Percentiles rank a stretch among this genome's conserved stretches.
Conservation (phyloP, 306 rosid species). For the Arachis stenosperma region DNA sequence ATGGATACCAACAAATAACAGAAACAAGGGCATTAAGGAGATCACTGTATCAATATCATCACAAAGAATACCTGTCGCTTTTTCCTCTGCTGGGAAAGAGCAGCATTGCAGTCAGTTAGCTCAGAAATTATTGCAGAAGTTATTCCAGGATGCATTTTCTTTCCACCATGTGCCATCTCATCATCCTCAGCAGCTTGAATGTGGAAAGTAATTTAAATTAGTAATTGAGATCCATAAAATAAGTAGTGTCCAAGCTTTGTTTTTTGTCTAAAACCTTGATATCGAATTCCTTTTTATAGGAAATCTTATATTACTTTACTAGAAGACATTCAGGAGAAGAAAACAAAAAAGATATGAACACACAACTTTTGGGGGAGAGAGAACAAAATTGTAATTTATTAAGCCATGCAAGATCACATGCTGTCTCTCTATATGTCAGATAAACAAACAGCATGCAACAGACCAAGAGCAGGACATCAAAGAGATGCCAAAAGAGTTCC, state of each 20-base stretch:
- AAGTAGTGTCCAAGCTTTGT: slow-evolving; percentile 3
- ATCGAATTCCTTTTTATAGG: not conserved
- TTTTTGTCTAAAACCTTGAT: not conserved
- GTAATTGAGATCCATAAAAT: slow-evolving; percentile 6
- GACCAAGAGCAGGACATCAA: not conserved
- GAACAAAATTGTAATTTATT: not conserved
- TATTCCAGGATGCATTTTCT: slow-evolving; percentile 72
- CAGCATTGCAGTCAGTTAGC: slow-evolving; percentile 83
- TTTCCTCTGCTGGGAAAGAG: slow-evolving; percentile 90
- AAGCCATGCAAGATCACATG: not conserved
- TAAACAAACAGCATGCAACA: not conserved
- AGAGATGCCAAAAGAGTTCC: not conserved
- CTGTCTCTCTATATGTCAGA: not conserved
- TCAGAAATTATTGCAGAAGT: slow-evolving; percentile 65
- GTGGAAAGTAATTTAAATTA: slow-evolving; percentile 19
- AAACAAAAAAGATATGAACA: too few species aligned
- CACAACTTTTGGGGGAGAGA: not conserved
- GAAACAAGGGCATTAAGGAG: slow-evolving; percentile 20
- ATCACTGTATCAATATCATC: not conserved
- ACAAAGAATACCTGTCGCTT: slow-evolving; percentile 70
- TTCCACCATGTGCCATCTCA: slow-evolving; percentile 67
- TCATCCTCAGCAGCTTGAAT: slow-evolving; percentile 62
- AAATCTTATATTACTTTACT: not conserved
- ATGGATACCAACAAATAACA: not conserved
- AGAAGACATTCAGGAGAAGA: not conserved